Base-by-base conservation (phyloP, 78 protist genomes). In the Dictyostelium capitatum region DNA sequence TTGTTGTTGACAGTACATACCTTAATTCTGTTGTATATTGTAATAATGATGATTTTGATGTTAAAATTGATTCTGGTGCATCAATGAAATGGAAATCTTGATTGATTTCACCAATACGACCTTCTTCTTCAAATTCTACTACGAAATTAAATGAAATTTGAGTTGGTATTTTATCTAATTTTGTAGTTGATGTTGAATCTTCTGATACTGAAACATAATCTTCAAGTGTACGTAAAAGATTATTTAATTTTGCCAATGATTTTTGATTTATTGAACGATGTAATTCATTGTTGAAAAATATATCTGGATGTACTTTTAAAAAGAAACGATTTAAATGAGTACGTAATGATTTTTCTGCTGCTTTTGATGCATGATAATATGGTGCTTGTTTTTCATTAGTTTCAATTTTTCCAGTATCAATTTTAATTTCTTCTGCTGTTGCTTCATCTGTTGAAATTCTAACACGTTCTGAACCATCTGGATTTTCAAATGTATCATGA, bases 231-330 rank as follows among this genome's bases (percentile, higher is more conserved):
- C 93, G 23, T 62, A 87, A 32, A 15, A 87, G 57, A 30, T 87
- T 87, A 79, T 87, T 87, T 25, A 87, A 74, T 77, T 67, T 7
- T 4, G 93, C 65, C 14, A 87, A 62, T 7, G 93, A 87, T 1
- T 11, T 10, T 64, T 87, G 93, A 87, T 87, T 87, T 57, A 15
- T 37, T 4, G n/a, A 0, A 23, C 77, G 25, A 7, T 54, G 51
- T 3, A n/a, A 0, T 30, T 53, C 50, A 43, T 87, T 28, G 4
- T 64, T 64, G n/a, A 57, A 73, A 73, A 87, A 87, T 14, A 74
- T 17, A 87, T 87, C 93, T 56, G 93, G 93, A 77, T 87, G 93
- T 25, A 87, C 84, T 57, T 77, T 87, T 0, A 70, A 9, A 20
- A 87, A 64, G 84, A 87, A 87, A 53, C 69, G 62, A 23, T 47